Evolutionary conservation across 2,329 filamentous ascomycete genomes (phyloP), one percentile per base, ranked within the genome.

Genomic region (Cercospora citrullina): DNA sequence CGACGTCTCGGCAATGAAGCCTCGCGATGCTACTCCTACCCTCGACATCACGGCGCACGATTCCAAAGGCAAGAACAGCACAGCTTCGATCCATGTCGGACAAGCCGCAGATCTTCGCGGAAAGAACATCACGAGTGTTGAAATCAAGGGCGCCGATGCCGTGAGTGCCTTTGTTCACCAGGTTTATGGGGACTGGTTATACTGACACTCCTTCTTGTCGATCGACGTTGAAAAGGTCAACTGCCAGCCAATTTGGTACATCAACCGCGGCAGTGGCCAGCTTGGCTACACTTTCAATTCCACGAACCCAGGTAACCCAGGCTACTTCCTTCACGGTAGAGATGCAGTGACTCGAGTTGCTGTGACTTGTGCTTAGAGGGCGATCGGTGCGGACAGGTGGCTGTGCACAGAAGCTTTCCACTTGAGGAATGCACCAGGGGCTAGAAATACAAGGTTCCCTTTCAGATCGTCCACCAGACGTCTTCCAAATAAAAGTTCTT

Each of bases 251-350:
- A 59, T 59, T 5, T 59, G 55, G 55, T 59, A 33, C 55, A 23
- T 59, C 31, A 59, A 36, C 31, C 28, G 30, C 30, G 55, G 55
- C 55, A 31, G 28, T 5, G 55, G 55, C 18, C 55, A 59, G 16
- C 55, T 59, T 23, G 55, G 55, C 30, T 33, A 59, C 30, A 23
- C 55, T n/a, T 59, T 59, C 55, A 59, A 59, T 12, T 36, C 28
- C 16, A 59, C 28, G 16, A 36, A 36, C 9, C 14, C 55, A 36
- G 55, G 28, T 23, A 18, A 21, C 30, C 55, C 55, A 36, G 55
- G 55, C 55, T 59, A 59, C 55, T 59, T 59, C 30, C 18, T 59
- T 18, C 55, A 59, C 9, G 55, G 55, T 7, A 23, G 16, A 4
- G 55, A 59, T 16, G n/a, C 30, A 23, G 31, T 59, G 28, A 31